Conservation (phyloP, 2,329 filamentous ascomycete species). For the Ceratocystiopsis minuta region DNA sequence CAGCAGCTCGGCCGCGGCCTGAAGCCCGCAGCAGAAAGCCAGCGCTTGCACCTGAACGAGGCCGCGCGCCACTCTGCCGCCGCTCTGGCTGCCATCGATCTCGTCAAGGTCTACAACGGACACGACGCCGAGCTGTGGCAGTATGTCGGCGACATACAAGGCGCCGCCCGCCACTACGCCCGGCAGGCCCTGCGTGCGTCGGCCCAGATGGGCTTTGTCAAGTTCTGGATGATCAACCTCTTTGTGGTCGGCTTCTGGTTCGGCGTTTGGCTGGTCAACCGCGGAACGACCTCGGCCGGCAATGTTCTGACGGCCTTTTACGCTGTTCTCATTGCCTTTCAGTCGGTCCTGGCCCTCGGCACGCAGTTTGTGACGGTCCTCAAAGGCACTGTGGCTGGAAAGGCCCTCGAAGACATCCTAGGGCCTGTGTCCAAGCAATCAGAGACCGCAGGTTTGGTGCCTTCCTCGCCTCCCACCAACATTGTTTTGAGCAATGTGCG, state of each 20-base stretch:
- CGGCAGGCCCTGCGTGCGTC: slow-evolving; percentile 34
- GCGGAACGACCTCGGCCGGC: slow-evolving; percentile 39
- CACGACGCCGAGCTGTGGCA: slow-evolving; percentile 49
- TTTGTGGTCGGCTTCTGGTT: slow-evolving; percentile 90
- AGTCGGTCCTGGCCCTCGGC: slow-evolving; percentile 54
- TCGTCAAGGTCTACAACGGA: slow-evolving; percentile 74
- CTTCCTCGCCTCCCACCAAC: slow-evolving; percentile 13
- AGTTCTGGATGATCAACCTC: slow-evolving; percentile 56
- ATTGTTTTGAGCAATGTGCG: slow-evolving; percentile 42
- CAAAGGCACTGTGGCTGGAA: slow-evolving; percentile 61
- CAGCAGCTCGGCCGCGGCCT: slow-evolving; percentile 41
- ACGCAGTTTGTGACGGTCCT: slow-evolving; percentile 62
- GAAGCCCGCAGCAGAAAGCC: slow-evolving; percentile 46
- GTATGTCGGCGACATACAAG: slow-evolving; percentile 31
- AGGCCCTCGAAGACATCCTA: slow-evolving; percentile 26
- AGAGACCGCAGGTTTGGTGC: too few species aligned
- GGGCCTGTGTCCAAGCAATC: too few species aligned
- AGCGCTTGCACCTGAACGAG: slow-evolving; percentile 47
- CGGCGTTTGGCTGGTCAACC: slow-evolving; percentile 49
- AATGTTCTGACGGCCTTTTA: slow-evolving; percentile 74
- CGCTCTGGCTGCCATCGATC: slow-evolving; percentile 57
- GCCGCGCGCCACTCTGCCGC: slow-evolving; percentile 57
- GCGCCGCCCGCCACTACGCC: slow-evolving; percentile 31
- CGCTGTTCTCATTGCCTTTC: slow-evolving; percentile 56
- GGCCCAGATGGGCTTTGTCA: slow-evolving; percentile 53